Conservation (phyloP, 352 stramenopile species). For the Pythium pectinolyticum region DNA sequence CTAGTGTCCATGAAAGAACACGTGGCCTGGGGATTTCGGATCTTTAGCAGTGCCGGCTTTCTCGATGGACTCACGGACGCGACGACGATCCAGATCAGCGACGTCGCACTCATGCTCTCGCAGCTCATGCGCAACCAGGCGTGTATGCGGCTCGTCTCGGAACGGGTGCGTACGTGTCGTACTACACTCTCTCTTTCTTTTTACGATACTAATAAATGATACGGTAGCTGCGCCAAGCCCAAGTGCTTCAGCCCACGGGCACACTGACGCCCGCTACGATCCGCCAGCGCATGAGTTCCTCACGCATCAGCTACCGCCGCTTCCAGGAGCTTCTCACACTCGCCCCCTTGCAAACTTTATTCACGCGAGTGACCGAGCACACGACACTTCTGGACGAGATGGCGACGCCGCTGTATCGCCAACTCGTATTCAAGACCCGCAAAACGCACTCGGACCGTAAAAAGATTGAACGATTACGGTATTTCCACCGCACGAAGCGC, state of each 20-base stretch:
- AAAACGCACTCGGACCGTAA: conserved; percentile 51
- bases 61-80: conserved; percentile 40
- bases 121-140: conserved; percentile 51
- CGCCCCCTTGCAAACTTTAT: conserved; percentile 41
- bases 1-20: conserved; percentile 55
- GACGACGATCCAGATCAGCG: conserved; percentile 33
- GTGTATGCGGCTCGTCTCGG: conserved; percentile 47
- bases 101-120: conserved; percentile 57
- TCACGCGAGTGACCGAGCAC: conserved; percentile 41
- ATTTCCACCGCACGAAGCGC: conserved; percentile 45
- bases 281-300: conserved; percentile 26
- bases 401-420: conserved; percentile 48
- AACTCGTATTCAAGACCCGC: conserved; percentile 44
- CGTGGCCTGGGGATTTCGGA: conserved; percentile 53
- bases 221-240: conserved; percentile 50
- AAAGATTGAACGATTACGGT: conserved; percentile 52
- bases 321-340: conserved; percentile 50
- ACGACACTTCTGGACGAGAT: conserved; percentile 62
- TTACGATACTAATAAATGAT: too few species aligned
- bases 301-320: conserved; percentile 42
- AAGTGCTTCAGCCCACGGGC: conserved; percentile 39
- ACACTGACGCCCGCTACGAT: conserved; percentile 23
- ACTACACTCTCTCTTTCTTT: not conserved
- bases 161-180: conserved; percentile 38
- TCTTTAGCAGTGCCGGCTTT: conserved; percentile 54